Evolutionary conservation across 208 protist species (phyloP).

Genomic region (Naegleria lovaniensis): DNA sequence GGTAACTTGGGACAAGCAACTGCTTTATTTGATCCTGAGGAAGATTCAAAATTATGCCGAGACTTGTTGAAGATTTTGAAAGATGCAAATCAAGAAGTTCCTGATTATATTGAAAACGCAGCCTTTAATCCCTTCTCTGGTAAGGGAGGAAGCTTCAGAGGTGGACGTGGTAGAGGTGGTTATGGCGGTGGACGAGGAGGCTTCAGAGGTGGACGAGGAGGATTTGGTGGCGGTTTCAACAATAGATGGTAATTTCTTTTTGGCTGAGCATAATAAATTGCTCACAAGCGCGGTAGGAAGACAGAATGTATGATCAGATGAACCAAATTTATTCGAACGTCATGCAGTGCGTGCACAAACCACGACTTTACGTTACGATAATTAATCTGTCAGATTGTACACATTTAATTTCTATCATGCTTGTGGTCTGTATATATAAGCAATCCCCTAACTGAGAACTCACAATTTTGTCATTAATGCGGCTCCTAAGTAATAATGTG

Average conservation of each 20-base stretch:
- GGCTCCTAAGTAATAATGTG: too few species aligned
- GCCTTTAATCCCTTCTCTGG: background rate
- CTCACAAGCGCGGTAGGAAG: background rate
- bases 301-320: too few species aligned
- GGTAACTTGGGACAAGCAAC: slow-evolving; percentile 90
- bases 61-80: slow-evolving; percentile 47
- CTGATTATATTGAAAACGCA: background rate
- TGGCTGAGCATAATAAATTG: background rate
- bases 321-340: too few species aligned
- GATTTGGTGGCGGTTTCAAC: background rate
- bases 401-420: too few species aligned
- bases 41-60: slow-evolving; percentile 49
- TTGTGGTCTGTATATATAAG: too few species aligned
- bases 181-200: background rate
- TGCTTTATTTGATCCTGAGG: slow-evolving; percentile 81
- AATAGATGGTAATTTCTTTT: background rate
- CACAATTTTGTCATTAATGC: too few species aligned
- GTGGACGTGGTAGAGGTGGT: background rate
- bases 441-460: too few species aligned
- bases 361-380: too few species aligned
- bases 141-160: background rate
- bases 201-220: background rate
- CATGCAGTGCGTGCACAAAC: too few species aligned
- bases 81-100: slow-evolving; percentile 17
- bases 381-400: too few species aligned